Conservation (phyloP, 169 alveolate genomes). For the Eimeria maxima region DNA sequence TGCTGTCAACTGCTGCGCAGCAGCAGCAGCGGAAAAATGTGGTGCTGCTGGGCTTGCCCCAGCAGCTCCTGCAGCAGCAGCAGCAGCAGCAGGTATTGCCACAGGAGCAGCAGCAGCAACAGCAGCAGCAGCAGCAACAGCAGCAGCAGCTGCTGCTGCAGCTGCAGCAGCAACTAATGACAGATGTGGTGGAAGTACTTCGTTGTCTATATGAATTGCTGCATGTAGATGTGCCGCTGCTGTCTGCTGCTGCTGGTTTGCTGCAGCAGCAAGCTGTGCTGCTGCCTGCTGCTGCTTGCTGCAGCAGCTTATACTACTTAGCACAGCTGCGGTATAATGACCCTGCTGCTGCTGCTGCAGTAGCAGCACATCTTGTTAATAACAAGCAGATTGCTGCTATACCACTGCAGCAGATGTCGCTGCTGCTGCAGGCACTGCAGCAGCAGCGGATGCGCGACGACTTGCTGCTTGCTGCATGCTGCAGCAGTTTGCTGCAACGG, state of each 20-base stretch:
- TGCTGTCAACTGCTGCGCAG: neutral
- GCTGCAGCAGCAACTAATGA: conserved; percentile 34
- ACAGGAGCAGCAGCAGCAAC: conserved; percentile 25
- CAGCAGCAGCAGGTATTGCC: conserved; percentile 1
- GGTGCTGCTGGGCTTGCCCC: neutral
- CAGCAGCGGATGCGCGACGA: conserved; percentile 38
- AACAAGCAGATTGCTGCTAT: conserved; percentile 66
- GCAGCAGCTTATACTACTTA: conserved; percentile 42
- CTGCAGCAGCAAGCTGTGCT: conserved; percentile 27
- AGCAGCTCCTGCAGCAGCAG: conserved; percentile 9
- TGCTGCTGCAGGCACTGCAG: conserved; percentile 57
- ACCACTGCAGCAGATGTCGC: conserved; percentile 34
- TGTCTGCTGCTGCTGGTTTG: conserved; percentile 48
- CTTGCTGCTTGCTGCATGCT: conserved; percentile 45
- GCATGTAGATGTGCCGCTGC: conserved; percentile 53
- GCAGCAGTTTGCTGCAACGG: conserved; percentile 48
- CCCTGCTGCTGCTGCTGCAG: conserved; percentile 66
- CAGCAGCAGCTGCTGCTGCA: conserved; percentile 25
- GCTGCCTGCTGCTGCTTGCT: conserved; percentile 78
- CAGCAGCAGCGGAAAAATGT: neutral
- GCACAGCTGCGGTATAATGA: conserved; percentile 26
- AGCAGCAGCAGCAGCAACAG: conserved; percentile 14
- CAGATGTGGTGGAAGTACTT: conserved; percentile 10
- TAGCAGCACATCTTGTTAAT: conserved; percentile 57
- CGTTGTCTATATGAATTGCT: conserved; percentile 37